phyloP scores from a whole-genome alignment of 495 filamentous ascomycete genomes.

The Pseudomonodictys pantanalensis region DNA sequence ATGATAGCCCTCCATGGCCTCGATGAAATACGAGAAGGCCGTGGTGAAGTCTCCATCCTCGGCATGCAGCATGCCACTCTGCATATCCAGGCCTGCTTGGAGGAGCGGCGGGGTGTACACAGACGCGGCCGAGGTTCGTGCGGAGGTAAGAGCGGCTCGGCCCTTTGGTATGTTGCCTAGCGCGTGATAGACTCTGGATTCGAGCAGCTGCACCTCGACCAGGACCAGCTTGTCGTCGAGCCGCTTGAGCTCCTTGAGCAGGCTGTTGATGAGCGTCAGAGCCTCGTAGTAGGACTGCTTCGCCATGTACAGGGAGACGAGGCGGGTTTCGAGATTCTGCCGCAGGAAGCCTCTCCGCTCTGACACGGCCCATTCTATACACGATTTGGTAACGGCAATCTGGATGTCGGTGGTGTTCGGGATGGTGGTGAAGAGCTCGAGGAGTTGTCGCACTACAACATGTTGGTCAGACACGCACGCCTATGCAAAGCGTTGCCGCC shows the following conservation, averaged over 20 bases:
- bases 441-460: constrained; percentile 80
- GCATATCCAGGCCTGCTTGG: constrained; percentile 97
- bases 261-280: constrained; percentile 89
- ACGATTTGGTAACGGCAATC: constrained; percentile 89
- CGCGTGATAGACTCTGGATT: constrained; percentile 95
- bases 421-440: constrained; percentile 91
- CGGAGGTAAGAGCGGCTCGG: constrained; percentile 89
- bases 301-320: constrained; percentile 90
- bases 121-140: constrained; percentile 88
- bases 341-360: constrained; percentile 92
- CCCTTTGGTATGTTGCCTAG: constrained; percentile 95
- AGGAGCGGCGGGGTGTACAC: constrained; percentile 95
- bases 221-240: constrained; percentile 97
- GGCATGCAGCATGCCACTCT: constrained; percentile 96
- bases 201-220: constrained; percentile 97
- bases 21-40: constrained; percentile 97
- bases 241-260: constrained; percentile 93
- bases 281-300: constrained; percentile 97
- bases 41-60: constrained; percentile 99
- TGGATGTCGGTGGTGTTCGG: constrained; percentile 92
- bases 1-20: constrained; percentile 95
- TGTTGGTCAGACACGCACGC: neutral
- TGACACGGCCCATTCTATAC: constrained; percentile 97
- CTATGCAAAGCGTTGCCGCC: neutral
- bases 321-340: constrained; percentile 94